phyloP scores from a whole-genome alignment of 2,329 filamentous ascomycete genomes.

The Fragosphaeria purpurea region DNA sequence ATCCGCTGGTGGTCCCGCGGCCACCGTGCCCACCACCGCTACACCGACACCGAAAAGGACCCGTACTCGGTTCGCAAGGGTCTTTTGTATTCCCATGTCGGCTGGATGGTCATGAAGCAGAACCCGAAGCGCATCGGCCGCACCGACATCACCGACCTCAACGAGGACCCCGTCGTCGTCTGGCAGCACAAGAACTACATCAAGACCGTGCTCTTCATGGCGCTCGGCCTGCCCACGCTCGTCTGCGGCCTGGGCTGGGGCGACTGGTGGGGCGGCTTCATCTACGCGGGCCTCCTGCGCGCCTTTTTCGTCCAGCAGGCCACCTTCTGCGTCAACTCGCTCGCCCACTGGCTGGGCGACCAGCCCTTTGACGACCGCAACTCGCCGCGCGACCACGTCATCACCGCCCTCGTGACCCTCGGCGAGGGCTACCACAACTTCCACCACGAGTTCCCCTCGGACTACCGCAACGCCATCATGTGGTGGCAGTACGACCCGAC shows the following conservation, averaged over 20 bases:
- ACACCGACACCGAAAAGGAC: slow-evolving; percentile 87
- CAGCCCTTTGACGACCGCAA: slow-evolving; percentile 91
- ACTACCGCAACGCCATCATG: slow-evolving; percentile 85
- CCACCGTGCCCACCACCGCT: slow-evolving; percentile 81
- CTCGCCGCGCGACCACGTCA: slow-evolving; percentile 77
- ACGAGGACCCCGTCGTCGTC: slow-evolving; percentile 74
- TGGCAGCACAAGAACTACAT: slow-evolving; percentile 86
- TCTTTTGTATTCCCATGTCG: slow-evolving; percentile 71
- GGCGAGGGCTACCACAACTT: slow-evolving; percentile 90
- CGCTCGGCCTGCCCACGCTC: slow-evolving; percentile 62
- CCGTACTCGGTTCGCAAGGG: slow-evolving; percentile 88
- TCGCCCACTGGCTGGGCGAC: slow-evolving; percentile 85
- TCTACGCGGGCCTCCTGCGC: slow-evolving; percentile 77
- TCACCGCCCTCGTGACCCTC: slow-evolving; percentile 76
- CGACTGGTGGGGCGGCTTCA: slow-evolving; percentile 71
- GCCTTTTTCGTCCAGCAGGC: slow-evolving; percentile 88
- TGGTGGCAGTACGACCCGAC: slow-evolving; percentile 91
- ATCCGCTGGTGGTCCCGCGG: slow-evolving; percentile 84
- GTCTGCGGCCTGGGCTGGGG: slow-evolving; percentile 71
- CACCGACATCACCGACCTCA: slow-evolving; percentile 79
- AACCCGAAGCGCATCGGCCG: slow-evolving; percentile 83
- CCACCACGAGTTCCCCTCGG: slow-evolving; percentile 88
- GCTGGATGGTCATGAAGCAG: slow-evolving; percentile 92
- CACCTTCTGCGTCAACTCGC: slow-evolving; percentile 86
- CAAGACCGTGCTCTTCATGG: slow-evolving; percentile 69